A percentile compares a stretch with the other conserved stretches of the same genome.
Conservation (phyloP, 495 filamentous ascomycete genomes). For the Paragyromitra xinjiangensis region DNA sequence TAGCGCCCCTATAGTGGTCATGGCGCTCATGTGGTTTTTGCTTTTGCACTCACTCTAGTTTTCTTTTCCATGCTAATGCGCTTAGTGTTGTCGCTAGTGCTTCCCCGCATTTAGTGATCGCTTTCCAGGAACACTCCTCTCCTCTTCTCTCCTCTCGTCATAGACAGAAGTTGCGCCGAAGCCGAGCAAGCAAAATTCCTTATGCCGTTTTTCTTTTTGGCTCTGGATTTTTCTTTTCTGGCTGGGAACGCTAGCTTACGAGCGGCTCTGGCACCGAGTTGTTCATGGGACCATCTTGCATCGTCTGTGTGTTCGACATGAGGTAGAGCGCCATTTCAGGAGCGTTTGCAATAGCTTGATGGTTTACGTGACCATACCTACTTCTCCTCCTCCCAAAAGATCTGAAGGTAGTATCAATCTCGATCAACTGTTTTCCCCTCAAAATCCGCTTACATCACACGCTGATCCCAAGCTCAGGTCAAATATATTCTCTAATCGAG, state of each 20-base stretch:
- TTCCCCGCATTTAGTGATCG: conserved; percentile 52
- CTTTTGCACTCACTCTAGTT: conserved; percentile 18
- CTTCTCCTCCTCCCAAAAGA: conserved; percentile 17
- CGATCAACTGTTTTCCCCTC: conserved; percentile 8
- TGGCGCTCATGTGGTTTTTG: conserved; percentile 39
- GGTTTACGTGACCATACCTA: background rate
- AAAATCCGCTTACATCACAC: background rate
- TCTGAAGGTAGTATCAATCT: conserved; percentile 28
- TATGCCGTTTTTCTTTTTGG: background rate
- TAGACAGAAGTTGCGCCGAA: conserved; percentile 39
- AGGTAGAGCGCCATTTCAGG: conserved; percentile 18
- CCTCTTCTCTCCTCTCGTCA: conserved; percentile 15
- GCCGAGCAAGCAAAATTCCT: conserved; percentile 24
- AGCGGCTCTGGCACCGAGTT: conserved; percentile 7
- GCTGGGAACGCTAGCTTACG: conserved; percentile 13
- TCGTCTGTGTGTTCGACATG: conserved; percentile 12
- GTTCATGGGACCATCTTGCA: conserved; percentile 46
- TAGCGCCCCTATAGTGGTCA: conserved; percentile 40
- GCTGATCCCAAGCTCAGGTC: background rate
- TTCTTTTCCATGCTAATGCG: conserved; percentile 5
- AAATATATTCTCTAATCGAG: conserved; percentile 2
- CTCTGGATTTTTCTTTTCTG: conserved; percentile 14
- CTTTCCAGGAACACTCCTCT: conserved; percentile 41
- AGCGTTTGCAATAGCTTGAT: conserved; percentile 37
- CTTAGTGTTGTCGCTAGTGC: conserved; percentile 33